Evolutionary conservation across 2,329 filamentous ascomycete species (phyloP).

Genomic region (Talaromyces amestolkiae): DNA sequence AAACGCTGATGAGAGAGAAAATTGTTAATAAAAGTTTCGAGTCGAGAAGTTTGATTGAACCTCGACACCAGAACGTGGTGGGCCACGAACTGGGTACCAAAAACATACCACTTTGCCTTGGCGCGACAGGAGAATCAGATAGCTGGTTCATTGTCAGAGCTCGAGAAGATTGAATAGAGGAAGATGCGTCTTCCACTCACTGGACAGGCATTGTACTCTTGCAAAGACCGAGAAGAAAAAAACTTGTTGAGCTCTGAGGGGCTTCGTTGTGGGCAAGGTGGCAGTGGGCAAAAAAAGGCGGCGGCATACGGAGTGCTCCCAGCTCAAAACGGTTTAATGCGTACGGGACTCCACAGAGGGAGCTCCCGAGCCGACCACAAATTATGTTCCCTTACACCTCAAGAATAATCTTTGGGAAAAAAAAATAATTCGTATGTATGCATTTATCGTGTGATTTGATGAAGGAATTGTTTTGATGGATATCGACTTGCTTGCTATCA

Average conservation of each 20-base stretch:
- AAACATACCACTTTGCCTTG: slow-evolving; percentile 91
- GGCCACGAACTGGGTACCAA: slow-evolving; percentile 44
- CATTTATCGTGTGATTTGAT: background rate
- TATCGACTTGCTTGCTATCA: too few species aligned
- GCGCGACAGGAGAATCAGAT: slow-evolving; percentile 92
- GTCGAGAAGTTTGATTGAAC: slow-evolving; percentile 23
- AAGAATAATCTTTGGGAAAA: too few species aligned
- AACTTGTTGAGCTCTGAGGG: slow-evolving; percentile 6
- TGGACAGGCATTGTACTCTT: slow-evolving; percentile 18
- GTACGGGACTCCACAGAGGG: slow-evolving; percentile 13
- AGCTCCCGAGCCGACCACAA: background rate
- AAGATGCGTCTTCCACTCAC: slow-evolving; percentile 14
- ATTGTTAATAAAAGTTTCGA: slow-evolving; percentile 40
- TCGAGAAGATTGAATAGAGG: background rate
- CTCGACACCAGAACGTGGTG: slow-evolving; percentile 29
- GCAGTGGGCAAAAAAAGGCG: slow-evolving; percentile 20
- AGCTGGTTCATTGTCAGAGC: slow-evolving; percentile 57
- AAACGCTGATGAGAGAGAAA: slow-evolving; percentile 66
- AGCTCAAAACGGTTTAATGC: slow-evolving; percentile 12
- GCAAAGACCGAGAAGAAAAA: slow-evolving; percentile 2
- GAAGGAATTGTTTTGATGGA: too few species aligned
- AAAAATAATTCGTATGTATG: too few species aligned
- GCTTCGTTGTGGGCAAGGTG: slow-evolving; percentile 19
- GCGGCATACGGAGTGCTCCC: background rate
- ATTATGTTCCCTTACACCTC: background rate